Conservation (phyloP, 2,329 filamentous ascomycete species). For the Coniochaeta ligniaria region DNA sequence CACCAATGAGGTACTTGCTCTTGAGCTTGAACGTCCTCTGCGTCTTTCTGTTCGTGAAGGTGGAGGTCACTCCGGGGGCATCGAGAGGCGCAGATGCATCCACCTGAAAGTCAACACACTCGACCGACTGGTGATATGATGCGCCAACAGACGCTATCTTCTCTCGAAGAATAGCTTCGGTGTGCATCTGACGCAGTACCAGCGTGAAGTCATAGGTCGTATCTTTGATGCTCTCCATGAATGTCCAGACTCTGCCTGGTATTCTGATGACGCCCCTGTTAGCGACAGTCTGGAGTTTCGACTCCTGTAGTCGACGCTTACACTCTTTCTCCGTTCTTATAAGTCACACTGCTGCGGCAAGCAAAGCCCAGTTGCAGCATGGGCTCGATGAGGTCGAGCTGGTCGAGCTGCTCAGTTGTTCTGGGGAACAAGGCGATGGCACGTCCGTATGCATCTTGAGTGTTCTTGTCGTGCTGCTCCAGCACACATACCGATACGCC, state of each 20-base stretch:
- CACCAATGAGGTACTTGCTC: conserved; percentile 41
- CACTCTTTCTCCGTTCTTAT: conserved; percentile 38
- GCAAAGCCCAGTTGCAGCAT: conserved; percentile 46
- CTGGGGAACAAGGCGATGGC: conserved; percentile 47
- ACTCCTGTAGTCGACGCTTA: conserved; percentile 6
- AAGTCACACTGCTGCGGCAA: conserved; percentile 39
- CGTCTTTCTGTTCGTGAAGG: conserved; percentile 6
- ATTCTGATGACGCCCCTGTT: conserved; percentile 4
- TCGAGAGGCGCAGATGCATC: conserved; percentile 21
- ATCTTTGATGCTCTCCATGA: conserved; percentile 45
- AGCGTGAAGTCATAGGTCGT: conserved; percentile 43
- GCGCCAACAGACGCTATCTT: conserved; percentile 27
- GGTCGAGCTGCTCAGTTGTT: conserved; percentile 43
- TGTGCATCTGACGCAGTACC: conserved; percentile 48
- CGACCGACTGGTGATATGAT: conserved; percentile 24
- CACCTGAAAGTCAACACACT: conserved; percentile 28
- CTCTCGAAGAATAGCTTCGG: conserved; percentile 44
- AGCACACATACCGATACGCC: conserved; percentile 35
- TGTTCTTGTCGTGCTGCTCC: conserved; percentile 38
- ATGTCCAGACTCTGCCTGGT: conserved; percentile 38
- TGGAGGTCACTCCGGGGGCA: conserved; percentile 19
- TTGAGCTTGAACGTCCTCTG: conserved; percentile 8
- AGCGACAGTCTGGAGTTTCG: not conserved
- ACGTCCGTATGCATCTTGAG: conserved; percentile 43
- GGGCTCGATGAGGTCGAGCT: conserved; percentile 39